Percentiles rank a stretch among this genome's conserved stretches.
phyloP scores from a whole-genome alignment of 192 early-diverging fungal species.

The Coemansia sp. region DNA sequence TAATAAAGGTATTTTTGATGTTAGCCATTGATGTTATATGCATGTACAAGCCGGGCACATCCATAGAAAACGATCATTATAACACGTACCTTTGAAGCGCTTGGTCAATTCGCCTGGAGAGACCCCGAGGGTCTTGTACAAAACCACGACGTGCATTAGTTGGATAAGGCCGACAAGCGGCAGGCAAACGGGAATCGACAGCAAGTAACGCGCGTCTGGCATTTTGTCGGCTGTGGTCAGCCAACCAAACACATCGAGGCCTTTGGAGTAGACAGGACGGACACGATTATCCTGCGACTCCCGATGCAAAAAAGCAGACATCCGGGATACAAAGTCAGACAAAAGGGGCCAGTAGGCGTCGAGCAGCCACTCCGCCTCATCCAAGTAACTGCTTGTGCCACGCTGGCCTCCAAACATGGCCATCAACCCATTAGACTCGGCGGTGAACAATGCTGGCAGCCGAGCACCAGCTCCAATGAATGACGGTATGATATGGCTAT shows the following conservation, averaged over 20 bases:
- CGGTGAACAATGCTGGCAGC: constrained; percentile 27
- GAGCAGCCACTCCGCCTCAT: constrained; percentile 76
- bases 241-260: constrained; percentile 81
- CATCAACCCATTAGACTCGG: constrained; percentile 61
- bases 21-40: neutral
- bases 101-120: constrained; percentile 49
- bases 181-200: constrained; percentile 74
- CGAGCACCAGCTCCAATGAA: neutral
- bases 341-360: constrained; percentile 75
- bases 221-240: constrained; percentile 66
- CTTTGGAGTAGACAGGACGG: constrained; percentile 62
- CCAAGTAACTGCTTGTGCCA: constrained; percentile 82
- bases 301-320: constrained; percentile 68
- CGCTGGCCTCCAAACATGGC: constrained; percentile 96
- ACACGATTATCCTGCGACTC: constrained; percentile 61
- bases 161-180: constrained; percentile 92
- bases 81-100: constrained; percentile 41
- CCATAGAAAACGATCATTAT: neutral
- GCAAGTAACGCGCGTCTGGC: constrained; percentile 72
- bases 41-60: neutral
- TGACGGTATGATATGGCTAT: neutral
- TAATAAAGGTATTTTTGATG: neutral
- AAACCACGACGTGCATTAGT: constrained; percentile 77
- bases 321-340: constrained; percentile 67
- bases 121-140: constrained; percentile 66